These are phyloP conservation scores for Ophiosphaerella herpotricha DNA, from an alignment of 2,329 filamentous ascomycete species.

Conservation along the genomic window DNA sequence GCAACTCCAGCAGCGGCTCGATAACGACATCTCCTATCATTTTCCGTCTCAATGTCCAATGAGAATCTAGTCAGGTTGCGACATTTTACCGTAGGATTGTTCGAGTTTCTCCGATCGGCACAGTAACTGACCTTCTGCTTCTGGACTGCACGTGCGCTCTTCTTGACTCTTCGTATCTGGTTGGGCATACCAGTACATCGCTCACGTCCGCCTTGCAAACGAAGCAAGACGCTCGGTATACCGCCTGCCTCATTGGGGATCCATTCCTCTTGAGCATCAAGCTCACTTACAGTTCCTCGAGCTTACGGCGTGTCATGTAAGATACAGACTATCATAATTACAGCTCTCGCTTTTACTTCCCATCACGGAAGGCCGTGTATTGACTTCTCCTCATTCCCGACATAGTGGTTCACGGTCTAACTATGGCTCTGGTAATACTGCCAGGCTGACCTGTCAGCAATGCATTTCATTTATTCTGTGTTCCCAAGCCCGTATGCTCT, in stretches of 20 bases:
- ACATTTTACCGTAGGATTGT: constrained; percentile 19
- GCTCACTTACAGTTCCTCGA: neutral
- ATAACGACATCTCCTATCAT: neutral
- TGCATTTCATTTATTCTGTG: constrained; percentile 21
- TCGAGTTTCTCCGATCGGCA: constrained; percentile 11
- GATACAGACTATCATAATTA: constrained; percentile 2
- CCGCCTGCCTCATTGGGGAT: constrained; percentile 10
- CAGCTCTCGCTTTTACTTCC: neutral
- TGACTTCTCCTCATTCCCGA: constrained; percentile 10
- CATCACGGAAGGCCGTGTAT: neutral
- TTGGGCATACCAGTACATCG: constrained; percentile 1
- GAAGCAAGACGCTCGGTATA: constrained; percentile 1
- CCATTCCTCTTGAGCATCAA: neutral
- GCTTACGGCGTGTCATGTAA: constrained; percentile 14
- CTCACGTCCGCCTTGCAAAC: neutral
- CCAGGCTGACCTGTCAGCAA: constrained; percentile 39
- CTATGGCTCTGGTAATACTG: constrained; percentile 31
- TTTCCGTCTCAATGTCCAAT: constrained; percentile 9
- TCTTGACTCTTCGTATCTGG: neutral
- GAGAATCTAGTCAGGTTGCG: neutral
- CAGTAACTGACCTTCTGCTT: constrained; percentile 21
- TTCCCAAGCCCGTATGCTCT: constrained; percentile 13
- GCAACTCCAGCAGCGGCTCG: constrained; percentile 1
- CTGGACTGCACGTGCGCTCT: constrained; percentile 9
- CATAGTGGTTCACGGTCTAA: constrained; percentile 14